A percentile compares a stretch with the other conserved stretches of the same genome.
These are phyloP conservation scores for Tetradesmus lagerheimii DNA, from an alignment of 139 green algal species.

Conservation along the genomic window DNA sequence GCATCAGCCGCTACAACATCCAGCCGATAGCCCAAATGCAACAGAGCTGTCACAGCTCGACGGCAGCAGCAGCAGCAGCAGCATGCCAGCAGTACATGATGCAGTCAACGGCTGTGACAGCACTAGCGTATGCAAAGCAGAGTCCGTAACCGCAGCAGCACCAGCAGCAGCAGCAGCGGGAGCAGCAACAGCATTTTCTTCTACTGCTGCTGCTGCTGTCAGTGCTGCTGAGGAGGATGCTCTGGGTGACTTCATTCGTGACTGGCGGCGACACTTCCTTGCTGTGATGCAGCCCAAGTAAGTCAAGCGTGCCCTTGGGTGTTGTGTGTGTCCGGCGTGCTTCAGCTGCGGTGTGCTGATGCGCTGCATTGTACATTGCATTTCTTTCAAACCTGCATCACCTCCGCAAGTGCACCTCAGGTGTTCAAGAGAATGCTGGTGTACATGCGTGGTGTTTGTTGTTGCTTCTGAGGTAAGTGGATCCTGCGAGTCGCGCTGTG, in stretches of 20 bases:
- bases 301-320: not conserved
- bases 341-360: no score
- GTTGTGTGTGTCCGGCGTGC: not conserved
- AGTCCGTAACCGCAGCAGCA: not conserved
- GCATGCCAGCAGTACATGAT: not conserved
- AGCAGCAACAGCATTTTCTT: not conserved
- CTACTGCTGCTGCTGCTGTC: not conserved
- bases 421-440: no score
- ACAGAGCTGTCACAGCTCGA: not conserved
- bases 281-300: conserved; percentile 37
- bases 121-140: not conserved
- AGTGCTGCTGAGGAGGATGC: not conserved
- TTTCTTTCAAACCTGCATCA: no score
- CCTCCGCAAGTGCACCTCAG: no score
- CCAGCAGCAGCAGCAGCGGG: not conserved
- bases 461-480: no score
- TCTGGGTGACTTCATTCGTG: conserved; percentile 52
- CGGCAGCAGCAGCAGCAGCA: not conserved
- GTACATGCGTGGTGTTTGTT: no score
- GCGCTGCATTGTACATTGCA: no score
- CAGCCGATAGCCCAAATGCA: not conserved
- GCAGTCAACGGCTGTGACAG: not conserved
- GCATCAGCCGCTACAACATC: not conserved
- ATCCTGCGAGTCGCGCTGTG: no score
- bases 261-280: conserved; percentile 59